These are phyloP conservation scores for Lenzites betulinus DNA, from an alignment of 768 basidiomycete genomes.

Conservation along the genomic window DNA sequence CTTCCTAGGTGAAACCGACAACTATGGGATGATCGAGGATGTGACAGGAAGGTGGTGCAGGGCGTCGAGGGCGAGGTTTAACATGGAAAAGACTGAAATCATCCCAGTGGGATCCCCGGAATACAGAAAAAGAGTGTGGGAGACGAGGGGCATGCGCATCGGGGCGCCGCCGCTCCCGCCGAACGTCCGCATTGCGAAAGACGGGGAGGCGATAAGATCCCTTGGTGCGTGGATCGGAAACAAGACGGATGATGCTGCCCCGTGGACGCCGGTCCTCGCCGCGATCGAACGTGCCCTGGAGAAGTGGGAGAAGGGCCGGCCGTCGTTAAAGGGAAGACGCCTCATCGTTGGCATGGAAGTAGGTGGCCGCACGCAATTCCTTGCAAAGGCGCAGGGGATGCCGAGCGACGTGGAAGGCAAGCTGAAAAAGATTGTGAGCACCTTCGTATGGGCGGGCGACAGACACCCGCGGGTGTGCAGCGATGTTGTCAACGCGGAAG, in stretches of 20 bases:
- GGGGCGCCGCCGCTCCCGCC: not conserved
- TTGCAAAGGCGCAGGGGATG: no score
- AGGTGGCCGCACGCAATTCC: no score
- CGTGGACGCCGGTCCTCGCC: not conserved
- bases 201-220: not conserved
- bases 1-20: slow-evolving; percentile 34
- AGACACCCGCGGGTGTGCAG: no score
- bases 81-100: slow-evolving; percentile 41
- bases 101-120: not conserved
- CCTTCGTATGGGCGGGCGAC: no score
- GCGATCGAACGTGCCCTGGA: no score
- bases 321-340: no score
- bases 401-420: no score
- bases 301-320: no score
- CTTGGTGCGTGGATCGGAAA: not conserved
- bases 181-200: not conserved
- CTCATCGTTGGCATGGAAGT: no score
- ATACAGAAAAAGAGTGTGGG: not conserved
- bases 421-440: no score
- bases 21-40: slow-evolving; percentile 25
- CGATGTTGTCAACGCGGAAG: no score
- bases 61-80: slow-evolving; percentile 45
- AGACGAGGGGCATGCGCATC: not conserved
- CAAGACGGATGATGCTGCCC: not conserved
- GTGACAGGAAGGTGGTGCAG: slow-evolving; percentile 38